A percentile compares a stretch with the other conserved stretches of the same genome.
These are phyloP conservation scores for Ogataea haglerorum DNA, from an alignment of 805 yeast genomes.

Conservation along the genomic window DNA sequence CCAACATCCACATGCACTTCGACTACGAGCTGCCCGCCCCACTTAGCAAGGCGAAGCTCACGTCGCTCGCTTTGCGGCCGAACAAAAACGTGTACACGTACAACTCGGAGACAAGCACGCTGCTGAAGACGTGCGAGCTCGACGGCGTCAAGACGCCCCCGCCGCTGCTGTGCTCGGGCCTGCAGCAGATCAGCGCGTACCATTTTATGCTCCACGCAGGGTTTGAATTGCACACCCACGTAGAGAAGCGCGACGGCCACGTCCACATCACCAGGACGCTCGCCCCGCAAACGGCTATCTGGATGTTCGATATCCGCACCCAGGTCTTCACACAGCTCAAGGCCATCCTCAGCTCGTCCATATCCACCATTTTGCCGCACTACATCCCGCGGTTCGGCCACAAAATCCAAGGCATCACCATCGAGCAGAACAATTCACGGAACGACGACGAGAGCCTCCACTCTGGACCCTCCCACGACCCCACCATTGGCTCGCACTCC, in stretches of 20 bases:
- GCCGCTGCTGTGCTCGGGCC: constrained; percentile 46
- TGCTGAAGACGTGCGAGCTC: constrained; percentile 25
- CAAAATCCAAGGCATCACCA: constrained; percentile 20
- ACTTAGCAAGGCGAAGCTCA: constrained; percentile 37
- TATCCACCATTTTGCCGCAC: constrained; percentile 23
- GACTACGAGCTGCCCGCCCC: constrained; percentile 45
- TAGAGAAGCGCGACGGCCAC: constrained; percentile 35
- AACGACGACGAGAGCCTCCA: constrained; percentile 10
- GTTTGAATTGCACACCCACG: constrained; percentile 41
- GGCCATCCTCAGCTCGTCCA: constrained; percentile 30
- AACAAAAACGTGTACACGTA: constrained; percentile 37
- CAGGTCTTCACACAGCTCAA: constrained; percentile 47
- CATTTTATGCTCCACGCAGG: constrained; percentile 73
- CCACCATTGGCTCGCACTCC: not conserved
- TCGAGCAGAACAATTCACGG: constrained; percentile 27
- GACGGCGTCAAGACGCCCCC: constrained; percentile 38
- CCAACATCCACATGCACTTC: constrained; percentile 29
- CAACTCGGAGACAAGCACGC: constrained; percentile 38
- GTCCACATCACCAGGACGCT: constrained; percentile 35
- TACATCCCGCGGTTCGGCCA: constrained; percentile 36
- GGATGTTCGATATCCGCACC: constrained; percentile 53
- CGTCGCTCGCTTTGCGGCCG: constrained; percentile 40
- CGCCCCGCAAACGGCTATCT: constrained; percentile 45
- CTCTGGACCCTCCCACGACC: constrained; percentile 1
- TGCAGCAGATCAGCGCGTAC: constrained; percentile 49